Base-by-base conservation (phyloP, 352 stramenopile species). In the Globisporangium lucens region DNA sequence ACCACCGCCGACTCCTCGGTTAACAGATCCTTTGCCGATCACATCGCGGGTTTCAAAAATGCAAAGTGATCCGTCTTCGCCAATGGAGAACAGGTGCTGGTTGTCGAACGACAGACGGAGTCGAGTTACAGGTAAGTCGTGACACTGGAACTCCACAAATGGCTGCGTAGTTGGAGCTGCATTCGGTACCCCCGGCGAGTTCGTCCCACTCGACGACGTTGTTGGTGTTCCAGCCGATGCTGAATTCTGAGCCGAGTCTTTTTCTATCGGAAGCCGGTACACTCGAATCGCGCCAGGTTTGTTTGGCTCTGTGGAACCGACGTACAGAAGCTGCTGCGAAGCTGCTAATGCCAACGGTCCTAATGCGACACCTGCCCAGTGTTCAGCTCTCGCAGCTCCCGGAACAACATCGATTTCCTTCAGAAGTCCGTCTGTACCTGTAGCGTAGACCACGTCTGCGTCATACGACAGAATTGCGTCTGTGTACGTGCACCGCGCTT, bases 31-130 rank as follows among this genome's bases (percentile, higher is more conserved):
- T 43, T 87, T 87, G 10, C 62, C 58, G 5, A 83, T 71, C 9
- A 89, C 74, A 60, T 93, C 87, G 49, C 82, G 80, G 0, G 85
- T 92, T 63, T 98, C 91, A 46, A 98, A 97, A 35, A 98, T 94
- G 52, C 83, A 96, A 29, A 98, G 56, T 43, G 83, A 93, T 8
- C 95, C 95, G 61, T 97, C 91, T 75, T 98, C 91, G 46, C 94
- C 94, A 6, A 88, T 86, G n/a, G 89, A 96, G 67, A 98, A 93
- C n/a, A 98, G 74, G 59, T 82, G 97, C 61, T 97, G 86, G 62
- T 98, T 96, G 71, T 98, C 93, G 60, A 85, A 90, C 12, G 87
- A 95, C 35, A 95, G 62, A 1, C 87, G 77, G 38, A 95, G 74
- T 0, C 87, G 72, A 36, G 87, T 89, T 20, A 95, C 84, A 2